Evolutionary conservation across 2,329 filamentous ascomycete genomes (phyloP), one percentile per base, ranked within the genome.

Genomic region (Ceratocystiopsis sp.): DNA sequence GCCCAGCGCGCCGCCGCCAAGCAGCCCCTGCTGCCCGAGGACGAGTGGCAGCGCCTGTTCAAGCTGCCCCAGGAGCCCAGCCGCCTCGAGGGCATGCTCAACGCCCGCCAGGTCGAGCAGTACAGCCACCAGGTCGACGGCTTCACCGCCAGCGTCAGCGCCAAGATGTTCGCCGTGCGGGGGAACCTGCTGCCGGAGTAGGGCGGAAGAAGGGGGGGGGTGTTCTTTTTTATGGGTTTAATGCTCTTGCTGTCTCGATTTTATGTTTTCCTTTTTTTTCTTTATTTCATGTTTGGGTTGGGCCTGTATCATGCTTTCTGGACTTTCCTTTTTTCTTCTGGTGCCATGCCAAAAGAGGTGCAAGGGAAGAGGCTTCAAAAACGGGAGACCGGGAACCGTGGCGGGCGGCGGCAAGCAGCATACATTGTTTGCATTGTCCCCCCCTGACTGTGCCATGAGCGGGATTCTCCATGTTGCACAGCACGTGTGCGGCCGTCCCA

Each of bases 131-230:
- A 96, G 68, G 83, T 96, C 46, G 91, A 98, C 63, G 85, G 85
- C 35, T 96, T 96, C 63, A 89, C 89, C 40, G 86, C 91, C 44
- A 80, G 78, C 51, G 82, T 93, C 53, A 93, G 77, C 49, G 79
- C 84, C 51, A 98, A 98, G 78, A 94, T 98, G 89, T 98, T 98
- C 62, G 87, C 87, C 35, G 84, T 95, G 48, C 80, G 87, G 59
- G 75, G 75, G 52, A 78, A 75, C 60, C 60, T 80, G 52, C 58
- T 77, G 55, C 73, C 75, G 38, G 71, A 76, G 64, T 67, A 59
- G n/a, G 38, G 41, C 15, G 17, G 15, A 3, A 18, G 34, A 14
- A 12, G 15, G 11, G 33, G 34, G n/a, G 40, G 15, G 21, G 21
- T 42, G 35, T 18, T 17, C 11, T 35, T 21, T 21, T 21, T 21